Evolutionary conservation across 1,139 yeast species (phyloP).

Genomic region (Sugiyamaella novakii): DNA sequence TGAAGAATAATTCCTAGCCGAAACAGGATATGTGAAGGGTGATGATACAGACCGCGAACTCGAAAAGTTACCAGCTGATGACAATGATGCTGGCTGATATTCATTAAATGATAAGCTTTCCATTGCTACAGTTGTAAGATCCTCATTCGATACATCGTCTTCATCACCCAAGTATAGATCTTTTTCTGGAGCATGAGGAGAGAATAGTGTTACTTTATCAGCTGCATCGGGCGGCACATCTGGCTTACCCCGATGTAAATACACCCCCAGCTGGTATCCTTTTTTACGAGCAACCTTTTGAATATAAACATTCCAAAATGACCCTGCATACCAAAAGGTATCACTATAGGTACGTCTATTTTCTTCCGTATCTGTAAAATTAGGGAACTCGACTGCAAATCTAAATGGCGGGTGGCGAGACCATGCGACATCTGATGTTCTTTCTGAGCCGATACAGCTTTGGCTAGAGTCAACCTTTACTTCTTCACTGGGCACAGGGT

Average conservation of each 20-base stretch:
- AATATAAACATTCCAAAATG: constrained; percentile 57
- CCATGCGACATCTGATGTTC: constrained; percentile 22
- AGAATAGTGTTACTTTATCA: constrained; percentile 2
- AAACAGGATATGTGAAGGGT: not conserved
- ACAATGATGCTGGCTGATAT: not conserved
- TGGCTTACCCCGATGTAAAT: constrained; percentile 50
- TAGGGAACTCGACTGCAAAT: constrained; percentile 53
- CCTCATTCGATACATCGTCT: constrained; percentile 22
- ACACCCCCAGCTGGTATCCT: constrained; percentile 55
- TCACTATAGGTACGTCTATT: constrained; percentile 53
- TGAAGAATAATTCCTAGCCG: not conserved
- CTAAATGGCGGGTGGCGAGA: constrained; percentile 56
- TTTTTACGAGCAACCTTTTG: constrained; percentile 50
- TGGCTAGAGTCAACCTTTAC: constrained; percentile 24
- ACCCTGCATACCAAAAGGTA: constrained; percentile 59
- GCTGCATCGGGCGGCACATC: constrained; percentile 26
- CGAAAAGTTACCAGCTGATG: not conserved
- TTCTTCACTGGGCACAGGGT: constrained; percentile 32
- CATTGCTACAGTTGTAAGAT: constrained; percentile 22
- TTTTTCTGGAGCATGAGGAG: constrained; percentile 4
- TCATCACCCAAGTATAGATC: constrained; percentile 10
- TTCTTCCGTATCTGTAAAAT: constrained; percentile 48
- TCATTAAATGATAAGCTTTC: constrained; percentile 19
- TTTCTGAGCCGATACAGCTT: constrained; percentile 5
- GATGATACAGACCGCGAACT: not conserved